Evolutionary conservation across 106 monocot species (phyloP).

Genomic region (Iris macrosiphon): DNA sequence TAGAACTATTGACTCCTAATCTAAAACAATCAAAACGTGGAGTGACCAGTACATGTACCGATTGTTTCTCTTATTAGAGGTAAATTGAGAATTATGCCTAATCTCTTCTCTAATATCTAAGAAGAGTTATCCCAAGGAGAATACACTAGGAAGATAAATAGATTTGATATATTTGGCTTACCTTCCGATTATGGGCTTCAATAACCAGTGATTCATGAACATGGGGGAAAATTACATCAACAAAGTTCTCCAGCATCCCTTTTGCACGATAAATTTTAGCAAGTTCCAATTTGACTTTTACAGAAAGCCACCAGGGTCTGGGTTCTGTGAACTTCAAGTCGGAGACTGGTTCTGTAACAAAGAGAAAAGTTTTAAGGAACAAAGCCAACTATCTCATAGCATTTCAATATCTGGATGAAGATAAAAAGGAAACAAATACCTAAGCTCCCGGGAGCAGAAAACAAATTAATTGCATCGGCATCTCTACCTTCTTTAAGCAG

Average conservation of each 20-base stretch:
- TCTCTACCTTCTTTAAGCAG: conserved; percentile 71
- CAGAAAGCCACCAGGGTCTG: conserved; percentile 70
- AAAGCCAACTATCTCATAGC: not conserved
- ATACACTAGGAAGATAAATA: not conserved
- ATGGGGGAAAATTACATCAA: conserved; percentile 43
- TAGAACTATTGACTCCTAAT: too few species aligned
- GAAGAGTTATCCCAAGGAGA: too few species aligned
- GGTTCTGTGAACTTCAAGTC: conserved; percentile 3
- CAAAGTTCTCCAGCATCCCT: conserved; percentile 73
- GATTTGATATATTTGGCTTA: conserved; percentile 12
- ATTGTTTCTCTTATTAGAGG: too few species aligned
- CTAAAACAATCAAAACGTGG: too few species aligned
- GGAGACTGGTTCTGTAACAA: conserved; percentile 13
- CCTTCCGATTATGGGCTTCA: conserved; percentile 65
- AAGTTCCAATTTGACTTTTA: conserved; percentile 77
- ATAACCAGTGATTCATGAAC: conserved; percentile 64
- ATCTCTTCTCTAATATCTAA: too few species aligned
- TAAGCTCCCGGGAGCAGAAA: conserved; percentile 47
- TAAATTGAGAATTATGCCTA: too few species aligned
- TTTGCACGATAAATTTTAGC: conserved; percentile 69
- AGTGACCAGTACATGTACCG: too few species aligned
- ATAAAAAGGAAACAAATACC: conserved; percentile 20
- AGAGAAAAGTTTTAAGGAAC: not conserved
- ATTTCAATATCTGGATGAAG: not conserved
- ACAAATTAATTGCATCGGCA: conserved; percentile 70